phyloP scores from a whole-genome alignment of 2,329 filamentous ascomycete genomes.

The Ceratocystis destructans region DNA sequence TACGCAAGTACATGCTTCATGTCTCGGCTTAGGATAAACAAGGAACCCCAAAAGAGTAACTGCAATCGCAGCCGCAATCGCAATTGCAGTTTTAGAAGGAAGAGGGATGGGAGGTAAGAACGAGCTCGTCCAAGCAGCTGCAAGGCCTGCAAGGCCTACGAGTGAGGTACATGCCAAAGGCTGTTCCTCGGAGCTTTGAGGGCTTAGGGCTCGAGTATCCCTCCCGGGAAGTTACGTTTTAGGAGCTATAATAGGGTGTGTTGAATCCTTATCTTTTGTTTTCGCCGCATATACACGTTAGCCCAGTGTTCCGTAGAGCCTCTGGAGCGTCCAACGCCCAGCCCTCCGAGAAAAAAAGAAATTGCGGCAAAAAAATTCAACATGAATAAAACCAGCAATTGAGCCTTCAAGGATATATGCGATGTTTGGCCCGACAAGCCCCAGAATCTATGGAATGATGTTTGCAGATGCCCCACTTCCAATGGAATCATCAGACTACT shows the following conservation, averaged over 20 bases:
- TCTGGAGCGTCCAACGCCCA: not conserved
- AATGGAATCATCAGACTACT: slow-evolving; percentile 7
- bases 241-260: not conserved
- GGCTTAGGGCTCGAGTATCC: not conserved
- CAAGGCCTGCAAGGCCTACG: too few species aligned
- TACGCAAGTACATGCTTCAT: slow-evolving; percentile 1
- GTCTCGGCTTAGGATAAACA: slow-evolving; percentile 1
- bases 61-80: slow-evolving; percentile 1
- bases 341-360: not conserved
- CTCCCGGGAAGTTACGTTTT: not conserved
- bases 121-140: too few species aligned
- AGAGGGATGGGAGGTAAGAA: too few species aligned
- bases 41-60: not conserved
- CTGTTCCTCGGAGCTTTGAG: not conserved
- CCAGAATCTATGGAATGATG: slow-evolving; percentile 13
- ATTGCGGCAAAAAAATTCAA: not conserved
- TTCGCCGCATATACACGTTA: not conserved
- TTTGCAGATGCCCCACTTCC: slow-evolving; percentile 15
- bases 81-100: not conserved
- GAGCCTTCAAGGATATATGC: not conserved
- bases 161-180: not conserved
- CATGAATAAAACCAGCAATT: not conserved
- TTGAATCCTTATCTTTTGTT: not conserved
- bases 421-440: not conserved
- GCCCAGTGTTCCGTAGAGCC: not conserved